Percentiles rank a stretch among this genome's conserved stretches.
These are phyloP conservation scores for Tylopilus sp. DNA, from an alignment of 768 basidiomycete species.

Conservation along the genomic window DNA sequence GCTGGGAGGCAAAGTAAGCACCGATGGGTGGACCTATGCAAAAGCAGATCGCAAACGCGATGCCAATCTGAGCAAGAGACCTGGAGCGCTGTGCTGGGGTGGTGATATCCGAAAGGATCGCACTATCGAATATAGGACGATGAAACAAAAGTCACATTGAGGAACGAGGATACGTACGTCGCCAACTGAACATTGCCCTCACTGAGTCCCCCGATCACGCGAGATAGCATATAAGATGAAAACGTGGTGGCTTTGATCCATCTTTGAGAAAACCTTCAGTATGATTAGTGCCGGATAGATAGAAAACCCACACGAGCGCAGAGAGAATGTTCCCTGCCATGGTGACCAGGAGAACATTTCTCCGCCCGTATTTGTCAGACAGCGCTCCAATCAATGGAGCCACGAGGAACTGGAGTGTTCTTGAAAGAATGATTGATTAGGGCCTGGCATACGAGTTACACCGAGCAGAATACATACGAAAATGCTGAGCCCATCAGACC, in stretches of 20 bases:
- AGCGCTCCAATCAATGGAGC: conserved; percentile 79
- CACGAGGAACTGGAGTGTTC: conserved; percentile 79
- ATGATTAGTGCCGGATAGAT: neutral
- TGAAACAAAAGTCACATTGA: neutral
- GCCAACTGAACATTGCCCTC: conserved; percentile 98
- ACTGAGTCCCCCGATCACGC: conserved; percentile 88
- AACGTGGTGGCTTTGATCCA: conserved; percentile 92
- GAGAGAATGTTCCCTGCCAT: conserved; percentile 95
- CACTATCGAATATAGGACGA: conserved; percentile 43
- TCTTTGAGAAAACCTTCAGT: conserved; percentile 35
- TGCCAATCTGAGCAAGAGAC: conserved; percentile 88
- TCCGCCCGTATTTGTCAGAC: conserved; percentile 89
- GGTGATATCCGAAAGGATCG: conserved; percentile 91
- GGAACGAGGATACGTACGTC: conserved; percentile 56
- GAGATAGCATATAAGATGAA: conserved; percentile 83
- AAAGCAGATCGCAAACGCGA: conserved; percentile 96
- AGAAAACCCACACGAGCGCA: conserved; percentile 54
- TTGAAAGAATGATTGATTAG: conserved; percentile 35
- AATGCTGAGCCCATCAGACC: conserved; percentile 94
- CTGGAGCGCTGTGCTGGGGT: conserved; percentile 75
- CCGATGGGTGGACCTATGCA: conserved; percentile 91
- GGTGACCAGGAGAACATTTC: conserved; percentile 72
- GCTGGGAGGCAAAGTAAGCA: conserved; percentile 91
- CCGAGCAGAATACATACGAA: conserved; percentile 56
- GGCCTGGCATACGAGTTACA: conserved; percentile 36